Evolutionary conservation across 495 filamentous ascomycete species (phyloP), one percentile per base, ranked within the genome.

Genomic region (Penicillium pancosmium): DNA sequence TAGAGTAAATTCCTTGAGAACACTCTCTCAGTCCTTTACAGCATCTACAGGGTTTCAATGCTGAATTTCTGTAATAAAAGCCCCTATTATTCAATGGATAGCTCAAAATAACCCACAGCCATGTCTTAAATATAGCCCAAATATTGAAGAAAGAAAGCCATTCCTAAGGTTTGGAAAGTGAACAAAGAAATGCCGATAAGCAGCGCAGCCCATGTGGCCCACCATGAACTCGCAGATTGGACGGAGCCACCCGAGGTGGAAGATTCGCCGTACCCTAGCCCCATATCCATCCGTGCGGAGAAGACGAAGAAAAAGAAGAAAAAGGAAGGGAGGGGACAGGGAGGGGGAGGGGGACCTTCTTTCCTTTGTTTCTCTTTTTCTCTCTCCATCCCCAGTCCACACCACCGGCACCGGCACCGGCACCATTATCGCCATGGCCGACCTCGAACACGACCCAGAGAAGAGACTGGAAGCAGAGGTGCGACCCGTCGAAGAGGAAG

Each of bases 391-490:
- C 15, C 13, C 41, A 44, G 8, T 44, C 16, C 7, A 16, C 41
- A 43, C 4, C 5, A 16, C 15, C 41, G 1, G 8, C 41, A 31
- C 15, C 41, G 1, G 8, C 41, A 31, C 27, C 27, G 4, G 27
- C 27, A 8, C 27, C 27, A 31, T 31, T 4, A 31, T 79, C 63
- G 81, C 79, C 75, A 70, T 81, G 38, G 73, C 68, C 19, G 66
- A 73, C 31, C 66, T 52, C 44, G 74, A 78, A 40, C 74, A 71
- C 50, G 83, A 62, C 15, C 49, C 57, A n/a, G 65, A 84, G 63
- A 81, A 84, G 62, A 74, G 73, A 23, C 75, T 79, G 9, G 80
- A 83, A 61, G 49, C 80, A 44, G 78, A 81, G 62, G 70, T 84
- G 79, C 62, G 68, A 57, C 50, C 57, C 64, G 34, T 40, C 62